phyloP scores from a whole-genome alignment of 2,329 filamentous ascomycete species.

The Atkinsonella texensis region DNA sequence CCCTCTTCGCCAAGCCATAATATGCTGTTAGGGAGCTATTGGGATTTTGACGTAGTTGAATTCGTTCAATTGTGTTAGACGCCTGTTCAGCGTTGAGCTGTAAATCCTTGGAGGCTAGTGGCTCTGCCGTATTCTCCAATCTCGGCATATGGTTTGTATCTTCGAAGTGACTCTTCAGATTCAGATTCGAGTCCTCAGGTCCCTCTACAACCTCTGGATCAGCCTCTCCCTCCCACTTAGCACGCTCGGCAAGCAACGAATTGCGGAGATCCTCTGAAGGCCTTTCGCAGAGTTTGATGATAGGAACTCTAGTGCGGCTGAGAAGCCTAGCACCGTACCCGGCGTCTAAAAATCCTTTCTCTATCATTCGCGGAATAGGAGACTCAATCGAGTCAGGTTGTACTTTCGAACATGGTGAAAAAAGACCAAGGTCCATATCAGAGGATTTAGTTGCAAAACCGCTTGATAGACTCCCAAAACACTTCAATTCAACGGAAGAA shows the following conservation, averaged over 20 bases:
- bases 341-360: slow-evolving; percentile 58
- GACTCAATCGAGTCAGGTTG: slow-evolving; percentile 43
- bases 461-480: slow-evolving; percentile 72
- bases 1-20: slow-evolving; percentile 35
- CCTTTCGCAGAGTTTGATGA: slow-evolving; percentile 72
- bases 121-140: slow-evolving; percentile 3
- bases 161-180: slow-evolving; percentile 9
- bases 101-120: slow-evolving; percentile 6
- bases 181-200: slow-evolving; percentile 21
- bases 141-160: slow-evolving; percentile 1
- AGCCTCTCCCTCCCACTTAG: slow-evolving; percentile 56
- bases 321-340: slow-evolving; percentile 68
- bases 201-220: slow-evolving; percentile 24
- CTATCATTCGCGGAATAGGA: slow-evolving; percentile 60
- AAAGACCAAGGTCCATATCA: slow-evolving; percentile 77
- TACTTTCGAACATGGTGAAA: slow-evolving; percentile 49
- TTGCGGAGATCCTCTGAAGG: slow-evolving; percentile 49
- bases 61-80: slow-evolving; percentile 10
- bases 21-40: slow-evolving; percentile 33
- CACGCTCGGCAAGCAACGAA: slow-evolving; percentile 51
- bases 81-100: not conserved
- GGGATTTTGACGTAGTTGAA: slow-evolving; percentile 29
- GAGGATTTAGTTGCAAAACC: slow-evolving; percentile 82
- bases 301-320: slow-evolving; percentile 69
- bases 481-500: slow-evolving; percentile 53